Base-by-base conservation (phyloP, 2,329 filamentous ascomycete species). In the Aspergillus fumigatus region DNA sequence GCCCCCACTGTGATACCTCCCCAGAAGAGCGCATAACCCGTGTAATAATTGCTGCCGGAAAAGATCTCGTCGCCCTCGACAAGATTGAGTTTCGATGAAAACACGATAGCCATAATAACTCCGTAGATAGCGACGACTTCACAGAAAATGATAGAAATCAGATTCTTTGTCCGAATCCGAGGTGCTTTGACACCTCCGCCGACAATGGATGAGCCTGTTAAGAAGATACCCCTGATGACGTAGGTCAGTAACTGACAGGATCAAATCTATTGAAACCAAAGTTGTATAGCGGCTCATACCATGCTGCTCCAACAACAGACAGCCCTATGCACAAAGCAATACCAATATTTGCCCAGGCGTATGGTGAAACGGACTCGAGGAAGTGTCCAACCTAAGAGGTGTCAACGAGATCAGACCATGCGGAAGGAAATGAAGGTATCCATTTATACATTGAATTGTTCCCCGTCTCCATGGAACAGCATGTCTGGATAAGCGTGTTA, bases 121-220 rank as follows among this genome's bases (percentile, higher is more conserved):
- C 95, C 95, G 83, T 99, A 99, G 76, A 99, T 99, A 77, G 94
- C 94, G 70, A 99, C 94, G 71, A 99, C 94, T 80, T 99, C 94
- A 81, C 94, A 99, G 80, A 99, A 99, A 79, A 99, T 97, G 77
- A 99, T 99, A 69, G 93, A 97, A 75, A 99, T 97, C 71, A 99
- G 79, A 82, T 99, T 99, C 87, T 99, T 99, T 62, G 94, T 99
- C 75, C 94, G 90, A 78, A 99, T 99, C 68, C 94, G 89, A 40
- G 95, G 95, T 48, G 94, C 93, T 77, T 90, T 93, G 71, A 99
- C 94, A 80, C 94, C 94, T 67, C 90, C 94, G 70, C 95, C 95
- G 65, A 99, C 84, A 74, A 99, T 99, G 57, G 94, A 96, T 57
- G 92, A 95, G 67, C 95, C 95, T 35, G 94, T 99, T 67, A 97